Conservation (phyloP, 169 alveolate genomes). For the Cyclospora cayetanensis region DNA sequence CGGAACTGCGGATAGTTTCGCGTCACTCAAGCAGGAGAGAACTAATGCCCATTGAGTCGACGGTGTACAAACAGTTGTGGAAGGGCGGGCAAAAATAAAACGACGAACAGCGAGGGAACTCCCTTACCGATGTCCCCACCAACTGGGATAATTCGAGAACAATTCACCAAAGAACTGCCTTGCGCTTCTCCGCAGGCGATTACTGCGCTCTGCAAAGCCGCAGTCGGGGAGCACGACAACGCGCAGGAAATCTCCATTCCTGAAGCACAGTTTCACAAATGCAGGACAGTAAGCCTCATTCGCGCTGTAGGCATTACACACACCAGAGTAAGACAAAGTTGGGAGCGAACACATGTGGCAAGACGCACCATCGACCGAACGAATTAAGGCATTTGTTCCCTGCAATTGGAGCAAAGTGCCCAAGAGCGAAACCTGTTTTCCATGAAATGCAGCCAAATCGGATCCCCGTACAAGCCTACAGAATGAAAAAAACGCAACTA, state of each 20-base stretch:
- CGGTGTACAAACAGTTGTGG: too few species aligned
- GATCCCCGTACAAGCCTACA: conserved; percentile 15
- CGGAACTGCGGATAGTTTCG: background rate
- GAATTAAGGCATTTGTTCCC: background rate
- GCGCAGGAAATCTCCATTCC: conserved; percentile 5
- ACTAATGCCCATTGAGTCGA: background rate
- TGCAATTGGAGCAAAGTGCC: conserved; percentile 23
- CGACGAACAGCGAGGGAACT: background rate
- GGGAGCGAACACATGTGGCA: background rate
- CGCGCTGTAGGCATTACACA: too few species aligned
- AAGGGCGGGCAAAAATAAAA: background rate
- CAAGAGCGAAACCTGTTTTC: conserved; percentile 20
- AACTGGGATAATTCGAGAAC: background rate
- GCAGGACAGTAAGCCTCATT: too few species aligned
- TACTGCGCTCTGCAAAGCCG: conserved; percentile 8
- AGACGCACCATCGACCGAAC: conserved; percentile 10
- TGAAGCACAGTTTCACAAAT: background rate
- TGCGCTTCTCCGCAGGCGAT: conserved; percentile 41
- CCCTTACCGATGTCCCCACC: background rate
- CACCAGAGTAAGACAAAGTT: background rate
- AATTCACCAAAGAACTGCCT: background rate
- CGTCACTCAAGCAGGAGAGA: background rate
- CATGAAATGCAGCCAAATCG: background rate
- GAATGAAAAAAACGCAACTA: background rate
- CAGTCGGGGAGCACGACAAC: conserved; percentile 12